These are phyloP conservation scores for Penicillium fimorum DNA, from an alignment of 495 filamentous ascomycete species.

Conservation along the genomic window DNA sequence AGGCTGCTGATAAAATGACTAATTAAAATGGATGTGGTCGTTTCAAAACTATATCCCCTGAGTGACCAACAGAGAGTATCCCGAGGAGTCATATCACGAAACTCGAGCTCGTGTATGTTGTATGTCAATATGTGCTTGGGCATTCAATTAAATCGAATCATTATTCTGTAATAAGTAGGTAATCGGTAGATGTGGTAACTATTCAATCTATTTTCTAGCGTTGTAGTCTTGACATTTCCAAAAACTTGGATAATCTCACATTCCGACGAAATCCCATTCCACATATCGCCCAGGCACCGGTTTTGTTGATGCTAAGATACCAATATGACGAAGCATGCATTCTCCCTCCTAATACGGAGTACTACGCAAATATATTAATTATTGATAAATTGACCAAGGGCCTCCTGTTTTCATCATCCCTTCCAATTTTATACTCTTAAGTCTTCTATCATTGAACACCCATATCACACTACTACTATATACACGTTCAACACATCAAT, in stretches of 20 bases:
- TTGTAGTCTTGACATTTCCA: background rate
- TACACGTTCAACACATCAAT: background rate
- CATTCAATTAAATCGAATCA: background rate
- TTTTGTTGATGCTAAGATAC: background rate
- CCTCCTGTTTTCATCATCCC: background rate
- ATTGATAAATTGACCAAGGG: conserved; percentile 5
- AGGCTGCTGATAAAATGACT: background rate
- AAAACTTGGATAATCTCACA: conserved; percentile 1
- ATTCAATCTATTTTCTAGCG: background rate
- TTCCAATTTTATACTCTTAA: background rate
- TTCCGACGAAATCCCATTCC: conserved; percentile 9
- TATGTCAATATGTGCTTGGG: background rate
- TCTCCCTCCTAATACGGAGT: background rate
- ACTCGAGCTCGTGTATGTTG: background rate
- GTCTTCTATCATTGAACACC: background rate
- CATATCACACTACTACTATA: background rate
- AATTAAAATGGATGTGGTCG: background rate
- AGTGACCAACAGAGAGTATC: background rate
- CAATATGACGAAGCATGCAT: background rate
- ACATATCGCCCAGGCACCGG: background rate
- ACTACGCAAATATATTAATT: background rate
- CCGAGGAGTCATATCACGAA: background rate
- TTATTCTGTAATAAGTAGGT: background rate
- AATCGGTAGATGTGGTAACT: background rate
- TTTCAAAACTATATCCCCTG: background rate